Percentiles rank a stretch among this genome's conserved stretches.
Conservation (phyloP, 768 basidiomycete genomes). For the Boletus subcaerulescens region DNA sequence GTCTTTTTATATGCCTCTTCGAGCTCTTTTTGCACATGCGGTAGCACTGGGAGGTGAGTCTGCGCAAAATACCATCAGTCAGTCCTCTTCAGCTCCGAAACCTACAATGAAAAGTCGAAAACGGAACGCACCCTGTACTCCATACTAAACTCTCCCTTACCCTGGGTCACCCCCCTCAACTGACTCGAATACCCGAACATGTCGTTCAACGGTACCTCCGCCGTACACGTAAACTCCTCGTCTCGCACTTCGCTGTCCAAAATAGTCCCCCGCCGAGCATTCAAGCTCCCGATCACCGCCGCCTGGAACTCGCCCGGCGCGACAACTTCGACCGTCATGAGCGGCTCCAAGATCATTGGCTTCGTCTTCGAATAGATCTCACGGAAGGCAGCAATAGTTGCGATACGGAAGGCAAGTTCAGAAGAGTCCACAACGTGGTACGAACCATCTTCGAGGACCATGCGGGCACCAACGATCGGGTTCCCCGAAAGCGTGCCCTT, state of each 20-base stretch:
- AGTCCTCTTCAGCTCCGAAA: not conserved
- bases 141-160: constrained; percentile 89
- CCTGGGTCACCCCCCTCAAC: constrained; percentile 91
- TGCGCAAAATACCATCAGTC: constrained; percentile 25
- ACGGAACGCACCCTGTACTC: constrained; percentile 60
- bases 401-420: constrained; percentile 91
- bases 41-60: constrained; percentile 81
- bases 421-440: constrained; percentile 95
- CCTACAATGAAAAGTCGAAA: not conserved
- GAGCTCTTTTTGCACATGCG: constrained; percentile 84
- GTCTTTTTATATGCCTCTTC: constrained; percentile 85
- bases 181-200: constrained; percentile 98
- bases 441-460: constrained; percentile 88
- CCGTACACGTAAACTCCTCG: constrained; percentile 90
- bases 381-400: constrained; percentile 88
- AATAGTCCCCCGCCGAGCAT: constrained; percentile 89
- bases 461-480: constrained; percentile 77
- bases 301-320: constrained; percentile 97
- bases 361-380: constrained; percentile 78
- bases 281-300: constrained; percentile 90
- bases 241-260: constrained; percentile 95
- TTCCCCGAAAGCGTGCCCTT: constrained; percentile 90
- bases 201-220: constrained; percentile 93
- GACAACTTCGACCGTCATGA: constrained; percentile 97
- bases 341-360: constrained; percentile 90